A percentile compares a stretch with the other conserved stretches of the same genome.
Evolutionary conservation across 2,329 filamentous ascomycete species (phyloP).

Genomic region (Gyromitra esculenta): DNA sequence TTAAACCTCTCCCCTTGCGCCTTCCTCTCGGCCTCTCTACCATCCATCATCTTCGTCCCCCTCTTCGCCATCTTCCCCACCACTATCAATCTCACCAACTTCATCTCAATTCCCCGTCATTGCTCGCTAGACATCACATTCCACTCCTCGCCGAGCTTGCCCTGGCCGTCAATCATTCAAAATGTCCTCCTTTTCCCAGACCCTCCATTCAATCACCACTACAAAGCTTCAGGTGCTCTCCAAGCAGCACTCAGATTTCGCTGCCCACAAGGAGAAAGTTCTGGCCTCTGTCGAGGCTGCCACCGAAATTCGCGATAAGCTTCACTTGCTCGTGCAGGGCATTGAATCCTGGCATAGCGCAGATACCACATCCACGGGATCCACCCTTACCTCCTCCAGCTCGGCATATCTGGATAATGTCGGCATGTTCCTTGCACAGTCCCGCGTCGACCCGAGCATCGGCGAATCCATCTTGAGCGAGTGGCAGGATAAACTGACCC

Average conservation of each 20-base stretch:
- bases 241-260: slow-evolving; percentile 65
- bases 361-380: slow-evolving; percentile 58
- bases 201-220: slow-evolving; percentile 67
- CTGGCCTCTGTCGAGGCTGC: slow-evolving; percentile 58
- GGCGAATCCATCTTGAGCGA: slow-evolving; percentile 63
- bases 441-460: slow-evolving; percentile 66
- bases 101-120: too few relatives aligned
- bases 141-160: neutral
- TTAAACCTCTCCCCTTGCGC: too few relatives aligned
- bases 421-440: slow-evolving; percentile 66
- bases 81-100: neutral
- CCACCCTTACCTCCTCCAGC: neutral
- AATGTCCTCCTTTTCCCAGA: slow-evolving; percentile 63
- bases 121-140: too few relatives aligned
- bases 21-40: too few relatives aligned
- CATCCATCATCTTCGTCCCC: neutral
- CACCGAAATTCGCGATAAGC: slow-evolving; percentile 58
- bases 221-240: slow-evolving; percentile 69
- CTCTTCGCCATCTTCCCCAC: neutral
- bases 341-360: slow-evolving; percentile 60
- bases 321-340: slow-evolving; percentile 60
- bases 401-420: slow-evolving; percentile 61
- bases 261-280: slow-evolving; percentile 63
- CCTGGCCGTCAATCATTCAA: neutral
- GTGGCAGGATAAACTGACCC: slow-evolving; percentile 64